Evolutionary conservation across 768 basidiomycete species (phyloP).

Genomic region (Panaeolus papilionaceus): DNA sequence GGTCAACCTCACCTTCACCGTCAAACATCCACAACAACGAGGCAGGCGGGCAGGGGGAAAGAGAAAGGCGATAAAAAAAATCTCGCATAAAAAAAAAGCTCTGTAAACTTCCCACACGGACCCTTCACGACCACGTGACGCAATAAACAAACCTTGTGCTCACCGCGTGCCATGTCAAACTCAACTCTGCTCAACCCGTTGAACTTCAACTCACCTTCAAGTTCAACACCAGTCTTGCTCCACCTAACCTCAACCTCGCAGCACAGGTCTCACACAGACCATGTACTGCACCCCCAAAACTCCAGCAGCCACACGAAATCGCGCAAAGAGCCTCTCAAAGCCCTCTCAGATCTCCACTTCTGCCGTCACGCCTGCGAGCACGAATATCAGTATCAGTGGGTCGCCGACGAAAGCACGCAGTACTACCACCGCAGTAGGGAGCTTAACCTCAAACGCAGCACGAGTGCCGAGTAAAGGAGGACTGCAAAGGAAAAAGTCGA

Average conservation of each 20-base stretch:
- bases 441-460: too few species aligned
- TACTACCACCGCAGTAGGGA: neutral
- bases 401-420: neutral
- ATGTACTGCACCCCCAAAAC: conserved; percentile 47
- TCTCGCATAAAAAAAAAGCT: neutral
- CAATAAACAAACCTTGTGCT: conserved; percentile 6
- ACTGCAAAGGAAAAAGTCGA: neutral
- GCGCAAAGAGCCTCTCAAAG: conserved; percentile 56
- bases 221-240: neutral
- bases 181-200: too few species aligned
- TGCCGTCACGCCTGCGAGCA: neutral
- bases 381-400: neutral
- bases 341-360: conserved; percentile 44
- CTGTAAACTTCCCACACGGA: neutral
- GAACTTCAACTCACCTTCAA: neutral
- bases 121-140: conserved; percentile 20
- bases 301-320: conserved; percentile 51
- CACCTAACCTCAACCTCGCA: too few species aligned
- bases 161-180: neutral
- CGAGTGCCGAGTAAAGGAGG: too few species aligned
- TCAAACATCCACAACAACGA: too few species aligned
- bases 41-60: neutral
- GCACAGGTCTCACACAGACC: neutral
- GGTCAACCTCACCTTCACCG: too few species aligned
- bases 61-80: neutral